phyloP scores from a whole-genome alignment of 495 filamentous ascomycete species.

The Trichoderma parareesei region DNA sequence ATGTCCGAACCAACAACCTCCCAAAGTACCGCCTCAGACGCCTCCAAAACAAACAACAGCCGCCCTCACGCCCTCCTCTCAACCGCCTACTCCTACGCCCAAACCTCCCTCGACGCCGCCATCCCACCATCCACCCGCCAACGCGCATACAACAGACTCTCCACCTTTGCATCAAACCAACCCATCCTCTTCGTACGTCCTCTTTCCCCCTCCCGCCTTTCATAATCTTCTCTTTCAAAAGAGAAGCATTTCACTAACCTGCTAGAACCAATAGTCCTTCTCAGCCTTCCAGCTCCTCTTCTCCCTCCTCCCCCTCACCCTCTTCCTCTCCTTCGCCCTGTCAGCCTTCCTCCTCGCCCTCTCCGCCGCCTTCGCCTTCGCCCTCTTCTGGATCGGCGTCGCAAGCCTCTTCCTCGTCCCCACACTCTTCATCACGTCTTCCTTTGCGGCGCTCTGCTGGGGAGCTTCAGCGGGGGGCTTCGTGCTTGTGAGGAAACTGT shows the following conservation, averaged over 20 bases:
- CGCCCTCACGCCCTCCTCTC: neutral
- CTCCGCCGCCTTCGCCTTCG: slow-evolving; percentile 49
- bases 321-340: slow-evolving; percentile 53
- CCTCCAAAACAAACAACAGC: neutral
- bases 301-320: slow-evolving; percentile 48
- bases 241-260: neutral
- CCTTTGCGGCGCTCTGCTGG: slow-evolving; percentile 41
- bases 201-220: neutral
- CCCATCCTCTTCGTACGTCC: slow-evolving; percentile 31
- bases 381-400: slow-evolving; percentile 52
- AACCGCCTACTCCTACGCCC: slow-evolving; percentile 17
- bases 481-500: slow-evolving; percentile 45
- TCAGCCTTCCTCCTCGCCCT: slow-evolving; percentile 47
- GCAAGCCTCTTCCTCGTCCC: slow-evolving; percentile 39
- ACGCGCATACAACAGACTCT: slow-evolving; percentile 19
- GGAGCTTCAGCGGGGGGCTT: slow-evolving; percentile 52
- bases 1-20: neutral
- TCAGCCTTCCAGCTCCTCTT: slow-evolving; percentile 47
- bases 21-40: neutral
- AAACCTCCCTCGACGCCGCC: slow-evolving; percentile 28
- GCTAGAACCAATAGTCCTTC: slow-evolving; percentile 34
- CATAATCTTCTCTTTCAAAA: neutral
- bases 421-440: slow-evolving; percentile 13
- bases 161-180: slow-evolving; percentile 20
- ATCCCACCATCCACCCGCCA: slow-evolving; percentile 25